phyloP scores from a whole-genome alignment of 1,139 yeast genomes.

The Saccharomyces hybrid region DNA sequence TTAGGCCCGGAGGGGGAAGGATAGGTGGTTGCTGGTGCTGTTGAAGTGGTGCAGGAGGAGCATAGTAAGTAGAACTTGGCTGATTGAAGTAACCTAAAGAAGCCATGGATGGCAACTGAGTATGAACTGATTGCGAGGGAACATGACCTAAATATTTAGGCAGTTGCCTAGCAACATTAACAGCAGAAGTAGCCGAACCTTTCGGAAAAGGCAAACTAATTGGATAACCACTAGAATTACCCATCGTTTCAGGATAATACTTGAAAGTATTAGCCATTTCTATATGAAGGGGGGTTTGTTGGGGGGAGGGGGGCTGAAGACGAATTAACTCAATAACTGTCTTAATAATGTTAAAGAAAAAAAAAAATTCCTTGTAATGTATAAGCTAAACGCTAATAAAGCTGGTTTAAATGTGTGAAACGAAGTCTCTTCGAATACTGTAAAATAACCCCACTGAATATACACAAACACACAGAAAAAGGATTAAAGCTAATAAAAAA shows the following conservation, averaged over 20 bases:
- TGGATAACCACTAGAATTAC: slow-evolving; percentile 3
- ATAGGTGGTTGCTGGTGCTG: slow-evolving; percentile 2
- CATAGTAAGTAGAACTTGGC: neutral
- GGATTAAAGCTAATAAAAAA: neutral
- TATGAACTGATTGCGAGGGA: neutral
- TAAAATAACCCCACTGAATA: slow-evolving; percentile 2
- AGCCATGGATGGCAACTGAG: slow-evolving; percentile 1
- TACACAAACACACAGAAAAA: neutral
- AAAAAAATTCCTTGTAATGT: slow-evolving; percentile 3
- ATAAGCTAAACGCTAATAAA: neutral
- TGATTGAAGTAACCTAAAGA: neutral
- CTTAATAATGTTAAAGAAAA: slow-evolving; percentile 8
- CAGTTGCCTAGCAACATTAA: neutral
- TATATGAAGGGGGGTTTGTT: neutral
- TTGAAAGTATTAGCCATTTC: slow-evolving; percentile 3
- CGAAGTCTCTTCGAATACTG: neutral
- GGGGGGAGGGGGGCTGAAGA: slow-evolving; percentile 13
- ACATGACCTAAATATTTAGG: slow-evolving; percentile 1
- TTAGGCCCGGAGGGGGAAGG: slow-evolving; percentile 9
- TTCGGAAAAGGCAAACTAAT: neutral
- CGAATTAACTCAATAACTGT: slow-evolving; percentile 31
- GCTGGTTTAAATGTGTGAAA: neutral
- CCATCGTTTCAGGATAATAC: neutral
- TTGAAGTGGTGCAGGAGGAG: slow-evolving; percentile 3
- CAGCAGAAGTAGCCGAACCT: neutral